phyloP scores from a whole-genome alignment of 208 protist species.

The Crithidia sp. region DNA sequence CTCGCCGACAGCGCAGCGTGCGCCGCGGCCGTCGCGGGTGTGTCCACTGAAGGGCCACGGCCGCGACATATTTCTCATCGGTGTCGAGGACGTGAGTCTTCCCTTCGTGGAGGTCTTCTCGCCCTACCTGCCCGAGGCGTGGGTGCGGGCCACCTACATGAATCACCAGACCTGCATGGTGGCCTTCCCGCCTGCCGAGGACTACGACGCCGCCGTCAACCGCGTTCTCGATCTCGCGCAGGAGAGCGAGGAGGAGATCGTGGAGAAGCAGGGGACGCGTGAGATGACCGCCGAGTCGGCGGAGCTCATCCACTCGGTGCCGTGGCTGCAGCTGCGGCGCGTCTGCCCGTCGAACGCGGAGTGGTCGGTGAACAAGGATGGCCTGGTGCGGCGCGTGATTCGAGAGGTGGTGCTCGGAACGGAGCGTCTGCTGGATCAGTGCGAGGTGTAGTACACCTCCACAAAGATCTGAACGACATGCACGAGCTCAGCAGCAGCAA shows the following conservation, averaged over 20 bases:
- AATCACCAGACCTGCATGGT: slow-evolving; percentile 44
- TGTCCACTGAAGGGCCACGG: slow-evolving; percentile 37
- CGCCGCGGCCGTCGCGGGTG: slow-evolving; percentile 5
- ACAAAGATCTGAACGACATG: too few relatives aligned
- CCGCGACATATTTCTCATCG: slow-evolving; percentile 52
- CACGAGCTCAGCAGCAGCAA: neutral
- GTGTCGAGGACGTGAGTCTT: slow-evolving; percentile 52
- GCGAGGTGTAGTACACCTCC: slow-evolving; percentile 1
- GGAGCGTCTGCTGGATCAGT: slow-evolving; percentile 8
- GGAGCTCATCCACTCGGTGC: slow-evolving; percentile 4
- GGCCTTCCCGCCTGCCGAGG: slow-evolving; percentile 29
- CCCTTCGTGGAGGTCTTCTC: slow-evolving; percentile 45
- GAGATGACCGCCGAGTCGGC: neutral
- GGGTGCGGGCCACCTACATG: slow-evolving; percentile 33
- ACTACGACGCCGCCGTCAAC: slow-evolving; percentile 47
- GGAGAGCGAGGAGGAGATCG: slow-evolving; percentile 21
- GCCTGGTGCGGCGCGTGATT: slow-evolving; percentile 28
- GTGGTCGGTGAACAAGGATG: slow-evolving; percentile 29
- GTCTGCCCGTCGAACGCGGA: slow-evolving; percentile 20
- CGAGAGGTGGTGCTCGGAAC: slow-evolving; percentile 23
- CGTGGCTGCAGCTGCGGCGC: slow-evolving; percentile 29
- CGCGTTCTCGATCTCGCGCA: slow-evolving; percentile 33
- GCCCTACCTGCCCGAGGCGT: slow-evolving; percentile 53
- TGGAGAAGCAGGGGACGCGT: slow-evolving; percentile 3
- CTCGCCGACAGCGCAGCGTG: neutral